Base-by-base conservation (phyloP, 2,329 filamentous ascomycete genomes). In the Thelonectria blattea region DNA sequence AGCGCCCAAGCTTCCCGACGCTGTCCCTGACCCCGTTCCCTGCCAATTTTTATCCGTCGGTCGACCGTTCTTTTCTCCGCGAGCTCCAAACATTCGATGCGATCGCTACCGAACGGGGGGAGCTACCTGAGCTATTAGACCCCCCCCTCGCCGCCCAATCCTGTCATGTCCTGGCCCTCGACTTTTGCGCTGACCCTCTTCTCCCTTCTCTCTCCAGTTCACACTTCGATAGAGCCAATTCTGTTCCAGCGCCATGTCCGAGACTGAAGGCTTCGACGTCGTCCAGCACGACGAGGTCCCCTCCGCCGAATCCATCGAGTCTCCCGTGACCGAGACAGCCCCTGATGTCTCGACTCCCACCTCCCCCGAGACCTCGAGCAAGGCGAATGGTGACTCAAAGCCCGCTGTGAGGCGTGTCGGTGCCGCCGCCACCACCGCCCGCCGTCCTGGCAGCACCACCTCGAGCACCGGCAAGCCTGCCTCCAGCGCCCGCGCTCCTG, bases 201-300 rank as follows among this genome's bases (percentile, higher is more conserved):
- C 42, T n/a, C 30, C 39, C 42, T 42, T 30, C 34, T 22, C 17
- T 55, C 48, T 52, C 45, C 37, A 66, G 60, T 63, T 56, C 48
- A 63, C 48, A 57, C 53, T 30, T 58, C 52, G 39, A 69, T 65
- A 65, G 34, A 37, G 32, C 41, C 51, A 60, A 60, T 60, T 24
- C 39, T 30, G 32, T 20, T 32, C 53, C 48, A 51, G 27, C 66
- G 75, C 39, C 64, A 83, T 83, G 81, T 80, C 81, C 68, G 81
- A 83, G 67, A 73, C 75, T 64, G 80, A 82, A 66, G 78, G 75
- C 66, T 75, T 78, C 71, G 80, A 81, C 62, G 76, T 78, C 59
- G 74, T 77, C 56, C 78, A 80, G 68, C 75, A 73, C 62, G 79
- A 81, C 39, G 79, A 80, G 64, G 77, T 60, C 14, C 57, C 74